These are phyloP conservation scores for Zalerion maritima DNA, from an alignment of 495 filamentous ascomycete genomes.

Conservation along the genomic window DNA sequence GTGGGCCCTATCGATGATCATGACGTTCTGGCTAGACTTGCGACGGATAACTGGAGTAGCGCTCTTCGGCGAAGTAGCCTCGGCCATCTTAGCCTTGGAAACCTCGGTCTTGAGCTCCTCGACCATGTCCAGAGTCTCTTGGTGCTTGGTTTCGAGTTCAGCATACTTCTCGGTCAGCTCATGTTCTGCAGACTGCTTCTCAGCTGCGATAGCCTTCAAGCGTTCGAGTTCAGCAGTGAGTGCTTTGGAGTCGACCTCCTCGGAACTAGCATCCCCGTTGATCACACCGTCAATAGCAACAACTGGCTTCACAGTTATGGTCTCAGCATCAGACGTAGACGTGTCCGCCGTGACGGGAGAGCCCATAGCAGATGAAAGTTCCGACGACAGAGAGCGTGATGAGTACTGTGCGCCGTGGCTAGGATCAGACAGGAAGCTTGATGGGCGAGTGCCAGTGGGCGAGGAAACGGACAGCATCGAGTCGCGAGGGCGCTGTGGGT, in stretches of 20 bases:
- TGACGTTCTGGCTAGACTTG: constrained; percentile 84
- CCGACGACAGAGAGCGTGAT: constrained; percentile 91
- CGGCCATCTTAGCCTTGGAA: constrained; percentile 53
- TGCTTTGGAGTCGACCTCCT: constrained; percentile 19
- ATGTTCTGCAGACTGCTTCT: constrained; percentile 61
- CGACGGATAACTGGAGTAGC: constrained; percentile 65
- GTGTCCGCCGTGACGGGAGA: constrained; percentile 52
- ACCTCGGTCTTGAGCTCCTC: constrained; percentile 81
- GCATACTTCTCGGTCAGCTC: constrained; percentile 64
- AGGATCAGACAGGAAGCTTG: constrained; percentile 75
- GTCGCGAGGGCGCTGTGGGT: constrained; percentile 39
- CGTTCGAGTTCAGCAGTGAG: constrained; percentile 51
- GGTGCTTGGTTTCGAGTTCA: constrained; percentile 66
- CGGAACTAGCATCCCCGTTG: constrained; percentile 9
- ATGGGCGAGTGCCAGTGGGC: constrained; percentile 47
- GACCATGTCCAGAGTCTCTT: constrained; percentile 66
- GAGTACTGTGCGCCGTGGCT: constrained; percentile 67
- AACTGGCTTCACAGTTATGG: constrained; percentile 21
- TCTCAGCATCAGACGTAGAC: constrained; percentile 44
- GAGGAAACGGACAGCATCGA: constrained; percentile 41
- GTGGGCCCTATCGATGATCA: constrained; percentile 81
- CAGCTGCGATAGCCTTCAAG: constrained; percentile 51
- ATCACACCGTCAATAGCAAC: constrained; percentile 13
- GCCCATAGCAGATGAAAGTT: constrained; percentile 85
- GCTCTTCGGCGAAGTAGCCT: constrained; percentile 47